Evolutionary conservation across 2,329 filamentous ascomycete species (phyloP).

Genomic region (Scortechinia acanthostroma): DNA sequence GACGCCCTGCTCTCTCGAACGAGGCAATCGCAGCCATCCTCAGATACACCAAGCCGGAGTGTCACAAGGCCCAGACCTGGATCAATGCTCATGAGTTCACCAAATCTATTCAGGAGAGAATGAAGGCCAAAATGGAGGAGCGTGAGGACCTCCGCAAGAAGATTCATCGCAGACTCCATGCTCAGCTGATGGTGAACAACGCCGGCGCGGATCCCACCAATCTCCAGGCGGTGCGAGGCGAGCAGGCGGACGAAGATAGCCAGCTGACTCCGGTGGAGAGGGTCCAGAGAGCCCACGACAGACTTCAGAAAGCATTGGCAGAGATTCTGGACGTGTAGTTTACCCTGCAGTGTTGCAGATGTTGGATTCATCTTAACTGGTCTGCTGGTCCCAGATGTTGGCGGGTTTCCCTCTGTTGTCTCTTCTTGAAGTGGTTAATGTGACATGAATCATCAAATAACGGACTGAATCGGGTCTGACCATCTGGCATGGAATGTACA

Average conservation of each 20-base stretch:
- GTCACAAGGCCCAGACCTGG: slow-evolving; percentile 10
- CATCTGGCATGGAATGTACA: no score
- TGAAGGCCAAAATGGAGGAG: background rate
- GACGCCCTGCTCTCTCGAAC: slow-evolving; percentile 6
- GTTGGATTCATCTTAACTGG: no score
- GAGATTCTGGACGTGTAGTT: no score
- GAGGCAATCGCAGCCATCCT: slow-evolving; percentile 11
- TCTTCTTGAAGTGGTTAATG: no score
- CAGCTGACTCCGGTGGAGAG: slow-evolving; percentile 2
- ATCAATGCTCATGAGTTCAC: slow-evolving; percentile 8
- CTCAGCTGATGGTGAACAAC: no score
- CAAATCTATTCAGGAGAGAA: slow-evolving; percentile 4
- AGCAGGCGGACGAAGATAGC: background rate
- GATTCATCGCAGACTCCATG: background rate
- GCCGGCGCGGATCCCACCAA: background rate
- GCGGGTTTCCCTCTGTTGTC: no score
- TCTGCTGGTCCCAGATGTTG: no score
- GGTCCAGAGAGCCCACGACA: slow-evolving; percentile 8
- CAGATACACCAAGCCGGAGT: slow-evolving; percentile 8
- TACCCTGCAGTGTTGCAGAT: no score
- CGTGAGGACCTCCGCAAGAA: background rate
- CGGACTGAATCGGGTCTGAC: no score
- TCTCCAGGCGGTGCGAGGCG: background rate
- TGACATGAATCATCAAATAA: no score
- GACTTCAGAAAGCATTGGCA: slow-evolving; percentile 8